A percentile compares a stretch with the other conserved stretches of the same genome.
Conservation (phyloP, 768 basidiomycete species). For the Lentinus tigrinus region DNA sequence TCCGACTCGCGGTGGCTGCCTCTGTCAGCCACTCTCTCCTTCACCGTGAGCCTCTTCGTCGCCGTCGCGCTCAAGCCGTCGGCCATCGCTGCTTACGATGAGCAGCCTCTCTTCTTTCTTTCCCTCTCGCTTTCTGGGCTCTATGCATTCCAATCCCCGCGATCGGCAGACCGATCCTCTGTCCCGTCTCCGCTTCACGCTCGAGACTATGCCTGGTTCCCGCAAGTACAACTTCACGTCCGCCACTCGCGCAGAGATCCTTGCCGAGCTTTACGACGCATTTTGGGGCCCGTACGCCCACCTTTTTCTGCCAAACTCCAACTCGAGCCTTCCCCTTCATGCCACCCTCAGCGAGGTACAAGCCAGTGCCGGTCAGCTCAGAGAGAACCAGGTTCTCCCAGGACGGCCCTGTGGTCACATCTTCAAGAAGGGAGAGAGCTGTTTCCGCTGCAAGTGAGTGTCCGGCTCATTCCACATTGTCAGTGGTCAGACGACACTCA, state of each 20-base stretch:
- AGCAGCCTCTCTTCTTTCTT: conserved; percentile 45
- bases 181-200: conserved; percentile 68
- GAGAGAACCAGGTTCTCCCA: conserved; percentile 57
- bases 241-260: conserved; percentile 73
- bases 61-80: background rate
- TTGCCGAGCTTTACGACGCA: conserved; percentile 77
- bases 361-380: conserved; percentile 54
- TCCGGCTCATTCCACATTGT: background rate
- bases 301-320: conserved; percentile 68
- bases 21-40: background rate
- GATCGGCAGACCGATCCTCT: conserved; percentile 62
- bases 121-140: conserved; percentile 48
- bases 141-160: conserved; percentile 46
- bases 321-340: conserved; percentile 60
- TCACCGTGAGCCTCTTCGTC: background rate
- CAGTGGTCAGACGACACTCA: background rate
- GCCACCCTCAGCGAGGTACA: conserved; percentile 72
- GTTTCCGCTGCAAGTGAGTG: conserved; percentile 90
- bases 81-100: conserved; percentile 28
- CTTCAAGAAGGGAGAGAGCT: conserved; percentile 88
- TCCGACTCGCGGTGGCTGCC: background rate
- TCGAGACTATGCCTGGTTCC: conserved; percentile 81
- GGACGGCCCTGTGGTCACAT: conserved; percentile 81
- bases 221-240: conserved; percentile 76
- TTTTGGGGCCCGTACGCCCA: conserved; percentile 79